Conservation (phyloP, 2,329 filamentous ascomycete genomes). For the Trichoderma asperellum region DNA sequence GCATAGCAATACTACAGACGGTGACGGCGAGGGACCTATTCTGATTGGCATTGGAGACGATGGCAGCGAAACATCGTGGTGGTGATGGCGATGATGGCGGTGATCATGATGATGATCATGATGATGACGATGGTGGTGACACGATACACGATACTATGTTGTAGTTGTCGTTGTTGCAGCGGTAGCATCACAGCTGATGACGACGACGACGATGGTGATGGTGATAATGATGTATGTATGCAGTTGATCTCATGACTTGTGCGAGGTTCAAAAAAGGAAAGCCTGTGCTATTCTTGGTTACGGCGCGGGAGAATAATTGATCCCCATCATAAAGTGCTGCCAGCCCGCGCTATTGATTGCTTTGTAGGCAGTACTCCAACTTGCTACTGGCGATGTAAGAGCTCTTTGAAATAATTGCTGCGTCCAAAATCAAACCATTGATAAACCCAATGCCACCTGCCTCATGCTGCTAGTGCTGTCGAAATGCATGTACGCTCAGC, state of each 20-base stretch:
- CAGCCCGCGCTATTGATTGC: not conserved
- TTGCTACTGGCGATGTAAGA: not conserved
- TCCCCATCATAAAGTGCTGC: not conserved
- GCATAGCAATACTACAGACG: not conserved
- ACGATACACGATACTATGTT: not conserved
- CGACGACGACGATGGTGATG: not conserved
- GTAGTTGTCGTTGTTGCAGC: not conserved
- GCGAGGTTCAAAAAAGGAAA: not conserved
- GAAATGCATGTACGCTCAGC: not conserved
- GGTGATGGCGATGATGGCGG: not conserved
- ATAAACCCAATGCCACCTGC: not conserved
- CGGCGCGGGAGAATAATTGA: conserved; percentile 12
- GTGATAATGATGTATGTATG: not conserved
- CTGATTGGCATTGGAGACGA: not conserved
- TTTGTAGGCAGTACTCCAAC: not conserved
- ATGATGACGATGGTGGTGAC: not conserved
- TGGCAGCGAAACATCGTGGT: not conserved
- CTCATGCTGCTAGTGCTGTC: not conserved
- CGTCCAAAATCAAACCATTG: not conserved
- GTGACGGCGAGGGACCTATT: not conserved
- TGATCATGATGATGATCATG: not conserved
- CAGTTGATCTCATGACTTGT: not conserved
- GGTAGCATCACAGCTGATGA: not conserved
- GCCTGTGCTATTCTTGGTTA: not conserved
- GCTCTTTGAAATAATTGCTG: not conserved